Evolutionary conservation across 441 rosid species (phyloP), one percentile per base, ranked within the genome.

Genomic region (Pelargonium cotyledonis): DNA sequence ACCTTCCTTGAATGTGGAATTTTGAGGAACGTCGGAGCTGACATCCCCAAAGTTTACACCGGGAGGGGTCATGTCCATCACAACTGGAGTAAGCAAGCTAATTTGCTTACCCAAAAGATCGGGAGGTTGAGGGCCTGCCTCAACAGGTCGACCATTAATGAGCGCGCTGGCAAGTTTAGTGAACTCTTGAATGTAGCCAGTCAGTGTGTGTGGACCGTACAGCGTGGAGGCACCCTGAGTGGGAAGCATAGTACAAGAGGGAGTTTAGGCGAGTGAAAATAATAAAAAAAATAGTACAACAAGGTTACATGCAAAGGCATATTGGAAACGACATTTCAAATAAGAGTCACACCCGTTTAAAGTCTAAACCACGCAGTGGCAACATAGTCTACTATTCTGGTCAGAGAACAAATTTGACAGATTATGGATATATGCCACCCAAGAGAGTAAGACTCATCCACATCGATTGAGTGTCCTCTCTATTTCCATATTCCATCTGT

Each of bases 151-250:
- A 72, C 85, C 85, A 6, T 19, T 81, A 74, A 84, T 0, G 51
- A 93, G 88, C 55, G 92, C 86, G 38, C 46, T 78, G 38, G 96
- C 82, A 31, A 93, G 92, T 78, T 88, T 91, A 80, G 77, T 81
- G 82, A 93, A 89, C 84, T 93, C 96, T 76, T 89, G 98, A 70
- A 93, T 88, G 77, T 91, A 91, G 65, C 91, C 97, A 69, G 79
- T 82, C 58, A 86, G 98, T 0, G 98, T 89, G 80, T 88, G 91
- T 7, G 96, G 98, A 75, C 98, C 97, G 73, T 63, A 93, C 65
- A 93, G 77, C 2, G 98, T 93, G 74, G 97, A 93, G 23, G 87
- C 98, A 57, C 98, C 98, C 98, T 89, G 83, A 51, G 40, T 35
- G 40, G 40, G 68, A 77, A 63, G 66, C 65, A 57, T 40, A 26